These are phyloP conservation scores for Oryza meridionalis DNA, from an alignment of 176 grass and related monocot species.

Conservation along the genomic window DNA sequence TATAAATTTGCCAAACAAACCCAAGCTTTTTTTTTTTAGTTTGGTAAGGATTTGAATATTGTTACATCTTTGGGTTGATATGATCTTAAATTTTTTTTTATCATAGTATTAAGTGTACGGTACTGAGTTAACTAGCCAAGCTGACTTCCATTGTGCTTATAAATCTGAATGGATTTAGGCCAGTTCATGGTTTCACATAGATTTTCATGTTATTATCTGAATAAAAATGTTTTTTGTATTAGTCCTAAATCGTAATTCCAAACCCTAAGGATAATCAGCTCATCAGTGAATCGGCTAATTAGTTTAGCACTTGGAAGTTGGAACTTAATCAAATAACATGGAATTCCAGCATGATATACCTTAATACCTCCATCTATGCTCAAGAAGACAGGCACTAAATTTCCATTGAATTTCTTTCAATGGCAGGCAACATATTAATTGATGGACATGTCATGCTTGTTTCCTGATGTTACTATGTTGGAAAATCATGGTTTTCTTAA, in stretches of 20 bases:
- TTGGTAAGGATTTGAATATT: neutral
- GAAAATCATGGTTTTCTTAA: conserved; percentile 19
- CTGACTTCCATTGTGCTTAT: neutral
- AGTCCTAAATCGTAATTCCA: neutral
- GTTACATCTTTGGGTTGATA: neutral
- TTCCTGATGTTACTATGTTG: conserved; percentile 20
- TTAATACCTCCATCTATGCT: neutral
- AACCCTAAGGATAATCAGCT: neutral
- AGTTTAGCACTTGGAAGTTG: neutral
- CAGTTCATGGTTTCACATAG: neutral
- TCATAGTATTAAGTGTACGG: neutral
- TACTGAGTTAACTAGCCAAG: neutral
- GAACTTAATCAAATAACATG: neutral
- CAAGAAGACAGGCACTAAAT: neutral
- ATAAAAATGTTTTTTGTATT: neutral
- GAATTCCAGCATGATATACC: conserved; percentile 11
- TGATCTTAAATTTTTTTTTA: neutral
- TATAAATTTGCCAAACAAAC: conserved; percentile 1
- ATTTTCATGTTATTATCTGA: neutral
- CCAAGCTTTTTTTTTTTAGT: neutral
- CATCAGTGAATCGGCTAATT: neutral
- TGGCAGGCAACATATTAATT: conserved; percentile 14
- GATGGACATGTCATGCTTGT: neutral
- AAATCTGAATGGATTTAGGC: neutral
- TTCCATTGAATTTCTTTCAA: neutral